Conservation (phyloP, 345 rosid genomes). For the Theobroma cacao region DNA sequence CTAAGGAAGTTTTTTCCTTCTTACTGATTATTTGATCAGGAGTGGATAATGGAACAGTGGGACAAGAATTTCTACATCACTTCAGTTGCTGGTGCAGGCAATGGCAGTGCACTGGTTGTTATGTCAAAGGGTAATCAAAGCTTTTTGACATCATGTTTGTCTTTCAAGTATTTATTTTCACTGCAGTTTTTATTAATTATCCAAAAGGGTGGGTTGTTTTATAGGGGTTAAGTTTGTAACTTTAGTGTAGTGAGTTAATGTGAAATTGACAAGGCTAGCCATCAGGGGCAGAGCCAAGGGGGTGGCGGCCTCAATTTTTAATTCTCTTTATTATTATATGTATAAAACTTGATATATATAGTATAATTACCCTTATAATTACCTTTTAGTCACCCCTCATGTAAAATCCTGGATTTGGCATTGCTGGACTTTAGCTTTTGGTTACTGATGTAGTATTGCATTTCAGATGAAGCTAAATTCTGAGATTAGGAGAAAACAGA, state of each 20-base stretch:
- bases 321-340: too few relatives aligned
- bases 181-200: neutral
- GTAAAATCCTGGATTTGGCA: too few relatives aligned
- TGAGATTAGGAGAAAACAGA: neutral
- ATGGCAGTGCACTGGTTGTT: constrained; percentile 83
- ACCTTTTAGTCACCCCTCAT: too few relatives aligned
- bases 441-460: neutral
- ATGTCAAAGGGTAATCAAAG: constrained; percentile 82
- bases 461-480: neutral
- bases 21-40: constrained; percentile 40
- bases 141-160: neutral
- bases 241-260: neutral
- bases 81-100: constrained; percentile 74
- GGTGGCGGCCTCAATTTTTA: too few relatives aligned
- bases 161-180: constrained; percentile 1
- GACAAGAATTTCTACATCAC: constrained; percentile 91
- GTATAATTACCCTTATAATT: too few relatives aligned
- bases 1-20: neutral
- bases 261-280: neutral
- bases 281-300: too few relatives aligned
- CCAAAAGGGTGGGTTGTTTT: neutral
- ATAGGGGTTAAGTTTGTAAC: neutral
- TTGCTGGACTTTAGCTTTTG: neutral
- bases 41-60: constrained; percentile 99
- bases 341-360: too few relatives aligned